These are phyloP conservation scores for Eragrostis curvula DNA, from an alignment of 176 grass and related monocot species.

Conservation along the genomic window DNA sequence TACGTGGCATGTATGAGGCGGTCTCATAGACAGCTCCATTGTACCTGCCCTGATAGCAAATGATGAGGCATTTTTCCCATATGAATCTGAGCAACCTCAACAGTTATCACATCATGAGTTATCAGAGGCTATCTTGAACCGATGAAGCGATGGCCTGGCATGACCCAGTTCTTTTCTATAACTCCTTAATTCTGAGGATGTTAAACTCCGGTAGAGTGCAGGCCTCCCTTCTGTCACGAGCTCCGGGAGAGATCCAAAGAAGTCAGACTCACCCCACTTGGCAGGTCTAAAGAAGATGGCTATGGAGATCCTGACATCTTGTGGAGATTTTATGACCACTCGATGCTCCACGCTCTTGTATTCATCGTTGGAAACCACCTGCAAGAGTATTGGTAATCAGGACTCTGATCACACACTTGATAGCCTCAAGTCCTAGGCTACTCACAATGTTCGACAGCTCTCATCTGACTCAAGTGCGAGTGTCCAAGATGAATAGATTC, in stretches of 20 bases:
- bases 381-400: neutral
- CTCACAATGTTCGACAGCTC: too few species aligned
- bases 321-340: slow-evolving; percentile 43
- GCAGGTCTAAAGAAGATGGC: slow-evolving; percentile 55
- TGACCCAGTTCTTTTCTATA: slow-evolving; percentile 27
- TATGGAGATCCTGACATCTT: slow-evolving; percentile 49
- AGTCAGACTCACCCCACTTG: neutral
- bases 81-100: slow-evolving; percentile 33
- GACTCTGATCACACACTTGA: neutral
- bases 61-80: too few species aligned
- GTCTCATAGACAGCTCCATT: too few species aligned
- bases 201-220: slow-evolving; percentile 42
- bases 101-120: neutral
- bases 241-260: slow-evolving; percentile 45
- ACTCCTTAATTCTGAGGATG: slow-evolving; percentile 32
- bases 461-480: too few species aligned
- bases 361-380: slow-evolving; percentile 52
- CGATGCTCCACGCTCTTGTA: slow-evolving; percentile 52
- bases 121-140: slow-evolving; percentile 7
- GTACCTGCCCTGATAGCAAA: too few species aligned
- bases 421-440: neutral
- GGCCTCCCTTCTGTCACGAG: slow-evolving; percentile 40
- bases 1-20: too few species aligned
- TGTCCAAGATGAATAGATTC: too few species aligned
- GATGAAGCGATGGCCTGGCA: neutral